phyloP scores from a whole-genome alignment of 768 basidiomycete species.

The Tephrocybe sp. region DNA sequence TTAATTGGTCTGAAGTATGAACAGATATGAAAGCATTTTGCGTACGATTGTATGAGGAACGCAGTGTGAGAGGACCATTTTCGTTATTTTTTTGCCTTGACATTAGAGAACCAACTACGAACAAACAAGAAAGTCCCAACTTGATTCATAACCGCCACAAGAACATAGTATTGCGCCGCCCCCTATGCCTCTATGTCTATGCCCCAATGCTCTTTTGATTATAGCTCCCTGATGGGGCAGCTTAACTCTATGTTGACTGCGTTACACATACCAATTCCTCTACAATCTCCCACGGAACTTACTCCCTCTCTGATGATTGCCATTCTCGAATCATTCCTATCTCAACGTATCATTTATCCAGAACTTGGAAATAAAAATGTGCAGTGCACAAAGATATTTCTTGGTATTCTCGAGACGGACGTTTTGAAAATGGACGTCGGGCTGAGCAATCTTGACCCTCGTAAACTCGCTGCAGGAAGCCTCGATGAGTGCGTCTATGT shows the following conservation, averaged over 20 bases:
- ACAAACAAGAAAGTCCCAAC: not conserved
- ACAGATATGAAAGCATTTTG: too few relatives aligned
- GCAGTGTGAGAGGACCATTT: not conserved
- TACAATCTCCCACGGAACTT: constrained; percentile 57
- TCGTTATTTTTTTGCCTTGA: not conserved
- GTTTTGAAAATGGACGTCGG: constrained; percentile 60
- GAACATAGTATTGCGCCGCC: constrained; percentile 4
- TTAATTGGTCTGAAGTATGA: too few relatives aligned
- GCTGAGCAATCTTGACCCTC: constrained; percentile 62
- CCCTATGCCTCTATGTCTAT: constrained; percentile 20
- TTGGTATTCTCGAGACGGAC: constrained; percentile 70
- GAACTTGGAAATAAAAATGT: constrained; percentile 35
- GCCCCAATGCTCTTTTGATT: not conserved
- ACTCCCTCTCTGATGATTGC: constrained; percentile 71
- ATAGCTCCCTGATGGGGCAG: constrained; percentile 12
- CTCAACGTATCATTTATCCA: constrained; percentile 43
- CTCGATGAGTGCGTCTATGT: constrained; percentile 67
- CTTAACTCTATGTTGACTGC: constrained; percentile 15
- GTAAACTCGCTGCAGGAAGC: constrained; percentile 58
- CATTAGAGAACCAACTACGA: not conserved
- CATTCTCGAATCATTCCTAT: constrained; percentile 62
- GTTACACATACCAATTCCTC: constrained; percentile 18
- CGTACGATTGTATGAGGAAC: too few relatives aligned
- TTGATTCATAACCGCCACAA: not conserved
- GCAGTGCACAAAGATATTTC: constrained; percentile 69